These are phyloP conservation scores for Thelephora aurantiotincta DNA, from an alignment of 768 basidiomycete species.

Conservation along the genomic window DNA sequence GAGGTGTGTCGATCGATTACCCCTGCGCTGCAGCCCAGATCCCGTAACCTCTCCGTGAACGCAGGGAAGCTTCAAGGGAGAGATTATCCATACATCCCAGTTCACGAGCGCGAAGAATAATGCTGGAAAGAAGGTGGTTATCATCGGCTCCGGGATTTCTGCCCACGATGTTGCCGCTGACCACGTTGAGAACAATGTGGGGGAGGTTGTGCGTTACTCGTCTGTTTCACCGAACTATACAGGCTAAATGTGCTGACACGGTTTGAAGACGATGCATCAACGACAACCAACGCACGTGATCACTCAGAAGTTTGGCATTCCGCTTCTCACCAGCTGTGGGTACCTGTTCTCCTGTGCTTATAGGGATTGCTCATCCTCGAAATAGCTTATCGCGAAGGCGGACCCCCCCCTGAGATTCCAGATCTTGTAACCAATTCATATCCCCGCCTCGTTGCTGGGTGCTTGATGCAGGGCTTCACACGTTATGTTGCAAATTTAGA, in stretches of 20 bases:
- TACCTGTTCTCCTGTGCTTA: no score
- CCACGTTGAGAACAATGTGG: no score
- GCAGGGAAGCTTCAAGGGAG: constrained; percentile 30
- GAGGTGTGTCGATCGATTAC: background rate
- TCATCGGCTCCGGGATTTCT: constrained; percentile 23
- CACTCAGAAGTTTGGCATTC: constrained; percentile 23
- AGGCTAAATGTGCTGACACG: background rate
- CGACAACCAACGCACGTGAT: constrained; percentile 36
- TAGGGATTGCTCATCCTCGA: background rate
- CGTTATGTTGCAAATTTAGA: background rate
- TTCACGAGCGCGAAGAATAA: constrained; percentile 17
- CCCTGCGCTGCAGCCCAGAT: background rate
- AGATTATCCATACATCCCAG: constrained; percentile 16
- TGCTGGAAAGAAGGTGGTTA: constrained; percentile 25
- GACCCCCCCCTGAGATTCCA: constrained; percentile 33
- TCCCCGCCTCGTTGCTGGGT: background rate
- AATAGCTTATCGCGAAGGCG: constrained; percentile 30
- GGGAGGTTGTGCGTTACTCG: background rate
- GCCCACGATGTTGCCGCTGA: no score
- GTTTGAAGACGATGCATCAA: constrained; percentile 36
- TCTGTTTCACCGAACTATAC: background rate
- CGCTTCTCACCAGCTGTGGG: constrained; percentile 1
- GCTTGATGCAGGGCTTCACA: background rate
- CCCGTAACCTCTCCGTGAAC: constrained; percentile 37
- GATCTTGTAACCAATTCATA: constrained; percentile 35